Conservation (phyloP, 345 rosid genomes). For the Sonneratia alba region DNA sequence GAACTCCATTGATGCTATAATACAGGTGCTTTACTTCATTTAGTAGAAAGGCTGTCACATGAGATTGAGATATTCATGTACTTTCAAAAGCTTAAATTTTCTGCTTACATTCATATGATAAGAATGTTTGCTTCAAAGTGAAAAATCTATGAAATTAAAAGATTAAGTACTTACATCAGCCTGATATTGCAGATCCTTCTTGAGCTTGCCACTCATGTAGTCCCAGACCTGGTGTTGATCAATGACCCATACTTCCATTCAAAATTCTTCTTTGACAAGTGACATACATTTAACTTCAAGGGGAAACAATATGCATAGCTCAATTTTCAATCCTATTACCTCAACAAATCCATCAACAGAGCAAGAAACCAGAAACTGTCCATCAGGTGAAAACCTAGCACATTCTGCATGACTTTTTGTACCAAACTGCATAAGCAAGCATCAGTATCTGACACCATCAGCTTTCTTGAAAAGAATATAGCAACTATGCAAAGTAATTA, state of each 20-base stretch:
- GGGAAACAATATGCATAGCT: background rate
- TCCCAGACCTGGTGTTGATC: conserved; percentile 72
- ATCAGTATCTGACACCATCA: conserved; percentile 9
- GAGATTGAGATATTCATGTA: background rate
- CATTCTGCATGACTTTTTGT: conserved; percentile 94
- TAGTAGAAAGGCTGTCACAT: background rate
- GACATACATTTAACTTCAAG: background rate
- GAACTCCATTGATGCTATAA: background rate
- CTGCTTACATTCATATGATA: background rate
- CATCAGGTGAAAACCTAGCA: conserved; percentile 91
- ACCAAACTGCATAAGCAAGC: conserved; percentile 61
- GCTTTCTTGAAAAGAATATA: background rate
- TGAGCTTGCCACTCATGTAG: conserved; percentile 90
- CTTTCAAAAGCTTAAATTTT: background rate
- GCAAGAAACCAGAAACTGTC: conserved; percentile 89
- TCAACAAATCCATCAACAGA: conserved; percentile 98
- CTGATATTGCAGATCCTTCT: conserved; percentile 97
- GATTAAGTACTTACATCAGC: conserved; percentile 58
- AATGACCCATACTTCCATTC: background rate
- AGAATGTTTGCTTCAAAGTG: background rate
- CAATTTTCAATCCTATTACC: conserved; percentile 26
- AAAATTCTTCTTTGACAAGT: background rate
- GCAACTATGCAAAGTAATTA: background rate
- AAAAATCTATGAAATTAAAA: background rate
- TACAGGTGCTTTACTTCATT: background rate